phyloP scores from a whole-genome alignment of 139 green algal species.

The Mychonastes homosphaera region DNA sequence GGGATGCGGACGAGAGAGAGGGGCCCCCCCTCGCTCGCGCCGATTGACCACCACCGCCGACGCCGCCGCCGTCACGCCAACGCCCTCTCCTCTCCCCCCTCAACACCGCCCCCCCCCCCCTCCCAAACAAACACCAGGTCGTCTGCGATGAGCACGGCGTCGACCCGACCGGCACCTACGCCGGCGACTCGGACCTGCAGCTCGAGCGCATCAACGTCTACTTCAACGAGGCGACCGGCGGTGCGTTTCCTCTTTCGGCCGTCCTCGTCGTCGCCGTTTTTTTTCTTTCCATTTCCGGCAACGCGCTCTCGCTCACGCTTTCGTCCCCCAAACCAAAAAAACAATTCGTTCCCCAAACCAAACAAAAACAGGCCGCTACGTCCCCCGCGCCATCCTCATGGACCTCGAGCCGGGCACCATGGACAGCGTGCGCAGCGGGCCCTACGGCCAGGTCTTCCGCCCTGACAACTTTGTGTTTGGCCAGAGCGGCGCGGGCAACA shows the following conservation, averaged over 20 bases:
- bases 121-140: too few relatives aligned
- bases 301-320: background rate
- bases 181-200: slow-evolving; percentile 93
- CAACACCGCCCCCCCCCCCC: too few relatives aligned
- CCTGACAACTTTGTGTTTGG: slow-evolving; percentile 98
- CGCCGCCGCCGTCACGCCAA: too few relatives aligned
- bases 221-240: slow-evolving; percentile 98
- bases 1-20: too few relatives aligned
- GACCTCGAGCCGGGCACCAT: slow-evolving; percentile 97
- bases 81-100: too few relatives aligned
- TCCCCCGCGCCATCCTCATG: slow-evolving; percentile 94
- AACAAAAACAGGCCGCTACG: slow-evolving; percentile 70
- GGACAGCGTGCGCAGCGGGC: slow-evolving; percentile 91
- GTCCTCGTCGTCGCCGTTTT: background rate
- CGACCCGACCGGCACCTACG: slow-evolving; percentile 87
- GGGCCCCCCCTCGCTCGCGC: too few relatives aligned
- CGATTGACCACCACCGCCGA: too few relatives aligned
- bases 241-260: slow-evolving; percentile 21
- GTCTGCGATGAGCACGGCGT: slow-evolving; percentile 61
- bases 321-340: background rate
- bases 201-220: slow-evolving; percentile 99
- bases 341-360: background rate
- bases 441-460: slow-evolving; percentile 91
- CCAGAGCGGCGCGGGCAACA: slow-evolving; percentile 94
- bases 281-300: background rate